Evolutionary conservation across 1,139 yeast genomes (phyloP), one percentile per base, ranked within the genome.

Genomic region (Kodamaea sp.): DNA sequence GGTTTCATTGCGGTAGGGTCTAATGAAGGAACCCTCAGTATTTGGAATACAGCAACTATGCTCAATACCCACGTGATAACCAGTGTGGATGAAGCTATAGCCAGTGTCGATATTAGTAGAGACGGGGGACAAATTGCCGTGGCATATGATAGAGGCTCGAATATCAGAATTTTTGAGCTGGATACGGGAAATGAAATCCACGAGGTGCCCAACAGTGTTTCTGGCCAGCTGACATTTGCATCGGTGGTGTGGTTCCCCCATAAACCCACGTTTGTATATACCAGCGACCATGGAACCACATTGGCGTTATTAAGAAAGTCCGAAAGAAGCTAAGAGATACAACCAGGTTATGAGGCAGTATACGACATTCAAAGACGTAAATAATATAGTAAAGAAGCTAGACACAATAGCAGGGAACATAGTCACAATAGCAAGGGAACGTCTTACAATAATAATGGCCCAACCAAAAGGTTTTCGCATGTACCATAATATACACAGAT

Each of bases 21-120:
- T n/a, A 73, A 74, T 34, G 92, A 84, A 48, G 92, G 92, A 5
- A 70, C 79, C 20, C 73, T 83, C n/a, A 70, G 81, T 15, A 34
- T 80, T 9, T 84, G 89, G 87, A 66, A 68, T 27, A 54, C 77
- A 6, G 42, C 56, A 3, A 66, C 71, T 13, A 60, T 82, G 60
- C 59, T 71, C 18, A 70, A 78, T 34, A 47, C 55, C 14, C 54
- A 57, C 23, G 72, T 76, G 0, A 59, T 80, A 11, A 55, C 71
- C 20, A 64, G 61, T 30, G 58, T 76, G 3, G 82, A 80, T 51
- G 77, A 75, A 47, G 66, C 78, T 2, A 60, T 79, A 4, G 53
- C 68, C 2, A 50, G 64, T 7, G 47, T 79, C n/a, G 74, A 64
- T 34, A 47, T 67, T 5, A 66, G 72, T 26, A 48, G 66, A 31